Percentiles rank a stretch among this genome's conserved stretches.
Evolutionary conservation across 345 rosid species (phyloP).

Genomic region (Aquilaria yunnanensis): DNA sequence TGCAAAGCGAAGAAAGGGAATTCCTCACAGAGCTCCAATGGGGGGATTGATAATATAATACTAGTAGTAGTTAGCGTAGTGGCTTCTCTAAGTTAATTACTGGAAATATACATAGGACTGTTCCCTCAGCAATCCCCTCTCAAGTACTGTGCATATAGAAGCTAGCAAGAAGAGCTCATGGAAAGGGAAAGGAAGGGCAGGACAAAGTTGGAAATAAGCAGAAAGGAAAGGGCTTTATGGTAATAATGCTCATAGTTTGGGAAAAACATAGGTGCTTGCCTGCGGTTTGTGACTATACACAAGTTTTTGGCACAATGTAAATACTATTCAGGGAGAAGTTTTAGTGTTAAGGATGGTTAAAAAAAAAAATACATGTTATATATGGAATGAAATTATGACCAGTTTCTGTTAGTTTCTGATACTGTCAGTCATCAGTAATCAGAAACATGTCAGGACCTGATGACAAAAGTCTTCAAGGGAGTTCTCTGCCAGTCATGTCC

Average conservation of each 20-base stretch:
- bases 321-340: constrained; percentile 12
- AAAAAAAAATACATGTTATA: constrained; percentile 10
- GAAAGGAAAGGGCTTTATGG: constrained; percentile 10
- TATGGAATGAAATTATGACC: constrained; percentile 17
- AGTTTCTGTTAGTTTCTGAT: too few species aligned
- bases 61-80: constrained; percentile 21
- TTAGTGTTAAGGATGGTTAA: neutral
- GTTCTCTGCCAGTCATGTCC: too few species aligned
- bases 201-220: constrained; percentile 19
- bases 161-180: constrained; percentile 16
- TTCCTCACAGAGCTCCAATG: constrained; percentile 90
- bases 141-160: constrained; percentile 21
- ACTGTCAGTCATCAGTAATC: too few species aligned
- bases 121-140: neutral
- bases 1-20: constrained; percentile 85
- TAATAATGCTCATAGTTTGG: neutral
- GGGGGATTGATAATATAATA: constrained; percentile 80
- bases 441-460: too few species aligned
- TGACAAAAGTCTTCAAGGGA: too few species aligned
- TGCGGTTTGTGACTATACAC: constrained; percentile 3
- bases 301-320: constrained; percentile 29
- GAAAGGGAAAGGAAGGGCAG: constrained; percentile 2
- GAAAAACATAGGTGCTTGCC: neutral
- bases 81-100: constrained; percentile 1
- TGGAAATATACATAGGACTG: neutral